Evolutionary conservation across 331 rosid genomes (phyloP).

Genomic region (Malus hybrid): DNA sequence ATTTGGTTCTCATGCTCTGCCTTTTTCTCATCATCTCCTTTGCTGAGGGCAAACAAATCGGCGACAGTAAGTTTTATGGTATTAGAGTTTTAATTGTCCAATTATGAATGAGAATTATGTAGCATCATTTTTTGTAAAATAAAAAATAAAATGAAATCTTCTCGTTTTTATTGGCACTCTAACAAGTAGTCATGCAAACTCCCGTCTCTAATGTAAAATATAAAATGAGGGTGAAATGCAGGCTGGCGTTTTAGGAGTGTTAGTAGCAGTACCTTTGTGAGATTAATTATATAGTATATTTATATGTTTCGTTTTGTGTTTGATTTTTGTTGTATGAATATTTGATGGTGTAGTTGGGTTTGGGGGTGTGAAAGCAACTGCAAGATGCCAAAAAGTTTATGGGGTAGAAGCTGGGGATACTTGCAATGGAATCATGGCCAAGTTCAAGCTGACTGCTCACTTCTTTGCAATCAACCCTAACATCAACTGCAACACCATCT

Average conservation of each 20-base stretch:
- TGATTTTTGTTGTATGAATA: background rate
- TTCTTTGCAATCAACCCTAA: slow-evolving; percentile 2
- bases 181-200: too few relatives aligned
- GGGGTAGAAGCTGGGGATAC: slow-evolving; percentile 6
- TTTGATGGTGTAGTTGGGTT: background rate
- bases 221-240: too few relatives aligned
- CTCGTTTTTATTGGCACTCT: too few relatives aligned
- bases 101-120: background rate
- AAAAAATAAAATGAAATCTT: too few relatives aligned
- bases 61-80: background rate
- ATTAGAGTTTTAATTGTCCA: background rate
- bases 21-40: slow-evolving; percentile 1
- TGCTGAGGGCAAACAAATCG: background rate
- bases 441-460: background rate
- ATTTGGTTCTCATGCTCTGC: background rate
- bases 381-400: background rate
- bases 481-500: slow-evolving; percentile 4
- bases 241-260: too few relatives aligned
- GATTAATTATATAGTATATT: background rate
- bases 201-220: too few relatives aligned
- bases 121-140: too few relatives aligned
- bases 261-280: background rate
- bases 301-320: background rate
- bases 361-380: background rate
- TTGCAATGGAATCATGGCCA: background rate